Evolutionary conservation across 2,329 filamentous ascomycete genomes (phyloP).

Genomic region (Annulohypoxylon truncatum): DNA sequence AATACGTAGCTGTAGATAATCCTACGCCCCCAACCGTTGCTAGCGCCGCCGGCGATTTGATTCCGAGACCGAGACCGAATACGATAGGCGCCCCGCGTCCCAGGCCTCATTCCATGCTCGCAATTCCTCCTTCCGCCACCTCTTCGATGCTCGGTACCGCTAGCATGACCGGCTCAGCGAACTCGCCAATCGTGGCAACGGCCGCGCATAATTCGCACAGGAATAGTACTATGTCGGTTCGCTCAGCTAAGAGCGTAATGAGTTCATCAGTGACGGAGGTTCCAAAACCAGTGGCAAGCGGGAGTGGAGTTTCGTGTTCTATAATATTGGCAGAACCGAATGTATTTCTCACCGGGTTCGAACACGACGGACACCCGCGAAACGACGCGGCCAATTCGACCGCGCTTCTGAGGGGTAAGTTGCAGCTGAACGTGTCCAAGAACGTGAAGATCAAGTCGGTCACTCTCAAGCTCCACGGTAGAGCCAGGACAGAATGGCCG

Average conservation of each 20-base stretch:
- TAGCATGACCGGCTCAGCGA: constrained; percentile 49
- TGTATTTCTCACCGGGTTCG: constrained; percentile 82
- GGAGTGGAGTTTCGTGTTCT: constrained; percentile 78
- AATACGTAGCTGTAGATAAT: constrained; percentile 38
- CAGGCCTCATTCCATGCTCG: constrained; percentile 45
- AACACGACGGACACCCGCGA: constrained; percentile 70
- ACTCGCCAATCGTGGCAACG: constrained; percentile 42
- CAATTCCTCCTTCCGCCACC: constrained; percentile 39
- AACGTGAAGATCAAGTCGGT: constrained; percentile 93
- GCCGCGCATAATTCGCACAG: constrained; percentile 53
- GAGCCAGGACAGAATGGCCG: constrained; percentile 92
- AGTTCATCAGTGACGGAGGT: constrained; percentile 67
- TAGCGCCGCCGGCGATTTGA: constrained; percentile 14
- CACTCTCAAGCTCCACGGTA: constrained; percentile 85
- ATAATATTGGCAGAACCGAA: constrained; percentile 84
- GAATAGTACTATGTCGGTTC: constrained; percentile 63
- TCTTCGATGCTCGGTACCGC: constrained; percentile 38
- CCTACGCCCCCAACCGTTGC: constrained; percentile 19
- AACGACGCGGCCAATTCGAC: constrained; percentile 72
- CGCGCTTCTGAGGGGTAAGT: constrained; percentile 84
- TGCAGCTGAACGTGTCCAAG: constrained; percentile 86
- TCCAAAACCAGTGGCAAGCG: constrained; percentile 81
- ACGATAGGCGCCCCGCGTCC: constrained; percentile 25
- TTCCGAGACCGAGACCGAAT: constrained; percentile 27
- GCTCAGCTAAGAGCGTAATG: constrained; percentile 63